Conservation (phyloP, 2,329 filamentous ascomycete species). For the Lachnellula hyalina region DNA sequence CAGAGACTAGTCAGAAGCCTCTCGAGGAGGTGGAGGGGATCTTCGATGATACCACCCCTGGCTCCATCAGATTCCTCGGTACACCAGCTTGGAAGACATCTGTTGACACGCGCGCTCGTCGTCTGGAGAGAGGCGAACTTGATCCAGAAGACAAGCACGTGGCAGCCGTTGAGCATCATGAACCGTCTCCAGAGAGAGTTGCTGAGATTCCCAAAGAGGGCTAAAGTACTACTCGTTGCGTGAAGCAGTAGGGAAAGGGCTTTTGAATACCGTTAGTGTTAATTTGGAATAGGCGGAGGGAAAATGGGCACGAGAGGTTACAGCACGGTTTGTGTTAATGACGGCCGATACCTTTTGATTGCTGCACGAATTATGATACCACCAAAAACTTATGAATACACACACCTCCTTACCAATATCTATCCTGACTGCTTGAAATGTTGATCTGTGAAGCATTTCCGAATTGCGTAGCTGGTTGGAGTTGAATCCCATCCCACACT, state of each 20-base stretch:
- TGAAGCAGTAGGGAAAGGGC: not conserved
- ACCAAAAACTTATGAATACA: too few species aligned
- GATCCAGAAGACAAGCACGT: conserved; percentile 25
- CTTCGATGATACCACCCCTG: conserved; percentile 35
- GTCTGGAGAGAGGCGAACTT: conserved; percentile 25
- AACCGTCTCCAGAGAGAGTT: not conserved
- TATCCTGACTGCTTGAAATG: too few species aligned
- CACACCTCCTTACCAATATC: too few species aligned
- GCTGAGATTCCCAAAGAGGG: not conserved
- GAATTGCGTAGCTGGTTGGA: too few species aligned
- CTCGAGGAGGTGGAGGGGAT: conserved; percentile 49
- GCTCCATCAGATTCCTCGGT: conserved; percentile 24
- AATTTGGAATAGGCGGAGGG: too few species aligned
- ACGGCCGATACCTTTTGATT: too few species aligned
- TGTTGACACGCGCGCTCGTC: conserved; percentile 19
- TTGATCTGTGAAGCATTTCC: too few species aligned
- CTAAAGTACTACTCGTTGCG: not conserved
- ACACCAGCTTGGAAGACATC: conserved; percentile 28
- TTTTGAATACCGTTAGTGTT: too few species aligned
- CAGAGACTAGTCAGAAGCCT: conserved; percentile 50
- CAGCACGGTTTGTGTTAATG: too few species aligned
- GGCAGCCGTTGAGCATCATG: conserved; percentile 13
- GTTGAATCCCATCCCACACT: too few species aligned
- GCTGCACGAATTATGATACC: too few species aligned
- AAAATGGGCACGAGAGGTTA: too few species aligned